phyloP scores from a whole-genome alignment of 164 flowering plant genomes.

The Sedum album region DNA sequence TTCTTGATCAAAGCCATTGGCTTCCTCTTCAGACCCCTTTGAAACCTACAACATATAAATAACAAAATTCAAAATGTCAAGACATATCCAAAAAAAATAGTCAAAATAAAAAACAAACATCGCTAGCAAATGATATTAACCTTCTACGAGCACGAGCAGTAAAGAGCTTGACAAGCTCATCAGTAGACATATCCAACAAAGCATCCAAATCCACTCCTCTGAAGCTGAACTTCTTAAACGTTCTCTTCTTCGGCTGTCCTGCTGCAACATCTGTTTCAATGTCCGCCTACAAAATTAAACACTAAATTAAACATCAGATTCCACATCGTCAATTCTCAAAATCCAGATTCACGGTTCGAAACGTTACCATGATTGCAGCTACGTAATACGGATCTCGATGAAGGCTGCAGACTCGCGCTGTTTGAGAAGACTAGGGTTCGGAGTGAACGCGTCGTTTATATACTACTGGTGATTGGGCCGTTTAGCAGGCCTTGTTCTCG shows the following conservation, averaged over 20 bases:
- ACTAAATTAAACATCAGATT: background rate
- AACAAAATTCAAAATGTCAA: background rate
- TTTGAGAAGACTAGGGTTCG: background rate
- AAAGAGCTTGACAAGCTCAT: slow-evolving; percentile 54
- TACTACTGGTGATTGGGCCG: background rate
- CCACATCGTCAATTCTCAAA: background rate
- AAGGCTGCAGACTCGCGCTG: background rate
- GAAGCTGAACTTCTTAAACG: slow-evolving; percentile 68
- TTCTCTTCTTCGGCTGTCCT: slow-evolving; percentile 52
- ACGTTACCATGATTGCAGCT: background rate
- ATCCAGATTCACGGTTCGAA: background rate
- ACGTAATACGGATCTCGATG: background rate
- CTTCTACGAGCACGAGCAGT: slow-evolving; percentile 46
- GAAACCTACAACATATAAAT: background rate
- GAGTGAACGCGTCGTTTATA: background rate
- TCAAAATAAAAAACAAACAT: background rate
- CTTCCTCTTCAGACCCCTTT: slow-evolving; percentile 1
- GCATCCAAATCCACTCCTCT: slow-evolving; percentile 57
- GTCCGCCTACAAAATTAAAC: slow-evolving; percentile 25
- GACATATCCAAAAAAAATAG: background rate
- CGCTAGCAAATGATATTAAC: slow-evolving; percentile 10
- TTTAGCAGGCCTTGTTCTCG: background rate
- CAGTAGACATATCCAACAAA: slow-evolving; percentile 55
- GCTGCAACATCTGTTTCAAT: slow-evolving; percentile 33
- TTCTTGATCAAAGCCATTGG: slow-evolving; percentile 6